Evolutionary conservation across 1,284 basidiomycete genomes (phyloP), one percentile per base, ranked within the genome.

Genomic region (Hymenochaete sp.): DNA sequence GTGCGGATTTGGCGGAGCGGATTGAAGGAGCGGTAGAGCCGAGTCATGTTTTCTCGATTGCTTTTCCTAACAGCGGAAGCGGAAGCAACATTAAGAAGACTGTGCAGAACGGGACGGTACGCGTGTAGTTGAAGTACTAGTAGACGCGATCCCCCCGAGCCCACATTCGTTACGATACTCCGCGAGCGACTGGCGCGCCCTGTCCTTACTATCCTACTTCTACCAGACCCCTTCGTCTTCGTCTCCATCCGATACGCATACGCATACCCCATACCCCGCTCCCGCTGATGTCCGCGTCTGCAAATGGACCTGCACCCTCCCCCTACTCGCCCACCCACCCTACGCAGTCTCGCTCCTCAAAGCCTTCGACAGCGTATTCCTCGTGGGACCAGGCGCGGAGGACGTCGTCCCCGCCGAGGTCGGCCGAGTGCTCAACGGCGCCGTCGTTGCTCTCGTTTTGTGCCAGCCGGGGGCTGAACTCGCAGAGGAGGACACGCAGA

Each of bases 181-280:
- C 0, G 69, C 89, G 0, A 73, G 82, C 0, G 92, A 95, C 56
- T 71, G 85, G 48, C 79, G 92, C 3, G 69, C 74, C 2, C 65
- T 93, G 13, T 69, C 77, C 8, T 68, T 85, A 19, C 65, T 93
- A n/a, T 85, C 88, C 0, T 93, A 93, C 65, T 82, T 96, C 53
- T 77, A 93, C 59, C n/a, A n/a, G n/a, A n/a, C n/a, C n/a, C n/a
- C n/a, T n/a, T 70, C 77, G 13, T 43, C 64, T 0, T 79, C 81
- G 54, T 67, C 74, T 2, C 35, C 53, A 2, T 37, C 24, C 28
- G 51, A 40, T 52, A 5, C 62, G 70, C 45, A 33, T 62, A 7
- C 66, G n/a, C n/a, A n/a, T n/a, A n/a, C n/a, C n/a, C n/a, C n/a
- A n/a, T n/a, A n/a, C n/a, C n/a, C n/a, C n/a, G n/a, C n/a, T n/a